These are phyloP conservation scores for Penicillium salamii DNA, from an alignment of 495 filamentous ascomycete species.

Conservation along the genomic window DNA sequence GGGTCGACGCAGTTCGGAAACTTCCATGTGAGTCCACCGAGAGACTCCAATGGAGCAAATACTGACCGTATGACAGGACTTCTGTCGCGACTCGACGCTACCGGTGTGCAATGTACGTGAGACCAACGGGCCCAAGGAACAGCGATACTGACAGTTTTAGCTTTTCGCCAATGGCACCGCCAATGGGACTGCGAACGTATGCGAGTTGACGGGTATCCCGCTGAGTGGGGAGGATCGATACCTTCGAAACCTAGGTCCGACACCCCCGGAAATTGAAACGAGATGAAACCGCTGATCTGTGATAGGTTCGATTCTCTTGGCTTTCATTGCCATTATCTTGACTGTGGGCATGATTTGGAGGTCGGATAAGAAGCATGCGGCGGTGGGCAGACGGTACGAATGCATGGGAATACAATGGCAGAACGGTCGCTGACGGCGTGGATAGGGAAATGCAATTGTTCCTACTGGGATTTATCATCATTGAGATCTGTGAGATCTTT, in stretches of 20 bases:
- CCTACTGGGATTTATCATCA: constrained; percentile 79
- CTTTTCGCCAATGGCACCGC: constrained; percentile 51
- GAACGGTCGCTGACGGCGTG: constrained; percentile 8
- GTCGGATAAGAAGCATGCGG: constrained; percentile 90
- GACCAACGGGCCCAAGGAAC: not conserved
- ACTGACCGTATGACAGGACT: constrained; percentile 58
- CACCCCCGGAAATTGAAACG: not conserved
- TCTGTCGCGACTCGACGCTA: constrained; percentile 94
- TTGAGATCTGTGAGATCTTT: constrained; percentile 95
- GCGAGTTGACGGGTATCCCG: constrained; percentile 68
- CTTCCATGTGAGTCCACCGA: constrained; percentile 68
- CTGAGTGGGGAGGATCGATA: constrained; percentile 55
- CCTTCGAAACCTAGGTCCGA: constrained; percentile 82
- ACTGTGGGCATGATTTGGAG: constrained; percentile 65
- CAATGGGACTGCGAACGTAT: constrained; percentile 58
- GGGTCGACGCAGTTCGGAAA: constrained; percentile 78
- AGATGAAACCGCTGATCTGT: constrained; percentile 11
- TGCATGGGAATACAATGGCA: not conserved
- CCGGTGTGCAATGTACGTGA: constrained; percentile 92
- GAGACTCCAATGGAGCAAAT: constrained; percentile 2
- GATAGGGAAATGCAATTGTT: constrained; percentile 94
- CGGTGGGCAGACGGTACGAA: constrained; percentile 84
- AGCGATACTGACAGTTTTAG: constrained; percentile 34
- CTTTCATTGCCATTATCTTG: constrained; percentile 69
- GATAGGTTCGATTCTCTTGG: constrained; percentile 86